Conservation (phyloP, 2,329 filamentous ascomycete species). For the Fusarium redolens region DNA sequence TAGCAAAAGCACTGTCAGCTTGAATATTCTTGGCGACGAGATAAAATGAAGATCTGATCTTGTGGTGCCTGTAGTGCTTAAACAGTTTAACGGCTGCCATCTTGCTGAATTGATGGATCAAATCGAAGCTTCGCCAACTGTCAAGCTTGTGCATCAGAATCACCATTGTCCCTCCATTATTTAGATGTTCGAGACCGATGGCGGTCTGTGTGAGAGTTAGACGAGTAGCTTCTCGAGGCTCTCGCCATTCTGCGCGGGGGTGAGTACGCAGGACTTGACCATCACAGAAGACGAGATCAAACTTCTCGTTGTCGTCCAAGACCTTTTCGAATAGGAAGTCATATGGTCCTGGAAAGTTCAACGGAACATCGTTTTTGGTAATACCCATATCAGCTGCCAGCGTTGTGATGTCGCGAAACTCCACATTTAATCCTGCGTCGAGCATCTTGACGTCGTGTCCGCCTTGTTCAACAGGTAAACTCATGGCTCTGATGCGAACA, state of each 20-base stretch:
- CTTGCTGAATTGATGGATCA: slow-evolving; percentile 54
- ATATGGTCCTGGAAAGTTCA: slow-evolving; percentile 27
- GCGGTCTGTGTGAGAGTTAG: slow-evolving; percentile 55
- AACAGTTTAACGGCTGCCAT: slow-evolving; percentile 54
- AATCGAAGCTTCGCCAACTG: slow-evolving; percentile 49
- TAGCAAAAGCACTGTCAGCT: slow-evolving; percentile 46
- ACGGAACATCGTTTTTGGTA: slow-evolving; percentile 43
- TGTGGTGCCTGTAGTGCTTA: slow-evolving; percentile 57
- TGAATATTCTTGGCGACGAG: slow-evolving; percentile 59
- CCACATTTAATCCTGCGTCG: background rate
- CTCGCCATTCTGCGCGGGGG: slow-evolving; percentile 46
- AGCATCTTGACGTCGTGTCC: slow-evolving; percentile 54
- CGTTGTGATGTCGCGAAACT: slow-evolving; percentile 62
- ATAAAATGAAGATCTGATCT: slow-evolving; percentile 63
- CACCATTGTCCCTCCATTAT: slow-evolving; percentile 61
- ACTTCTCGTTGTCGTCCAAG: slow-evolving; percentile 34
- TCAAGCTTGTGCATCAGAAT: slow-evolving; percentile 63
- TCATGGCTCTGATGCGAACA: slow-evolving; percentile 52
- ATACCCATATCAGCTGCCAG: slow-evolving; percentile 58
- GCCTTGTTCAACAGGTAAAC: slow-evolving; percentile 52
- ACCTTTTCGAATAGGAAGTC: slow-evolving; percentile 32
- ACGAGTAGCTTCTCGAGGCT: slow-evolving; percentile 51
- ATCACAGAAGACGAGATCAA: slow-evolving; percentile 60
- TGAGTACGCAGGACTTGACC: slow-evolving; percentile 59
- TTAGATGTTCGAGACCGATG: slow-evolving; percentile 59